phyloP scores from a whole-genome alignment of 495 filamentous ascomycete genomes.

The Xeromyces bisporus region DNA sequence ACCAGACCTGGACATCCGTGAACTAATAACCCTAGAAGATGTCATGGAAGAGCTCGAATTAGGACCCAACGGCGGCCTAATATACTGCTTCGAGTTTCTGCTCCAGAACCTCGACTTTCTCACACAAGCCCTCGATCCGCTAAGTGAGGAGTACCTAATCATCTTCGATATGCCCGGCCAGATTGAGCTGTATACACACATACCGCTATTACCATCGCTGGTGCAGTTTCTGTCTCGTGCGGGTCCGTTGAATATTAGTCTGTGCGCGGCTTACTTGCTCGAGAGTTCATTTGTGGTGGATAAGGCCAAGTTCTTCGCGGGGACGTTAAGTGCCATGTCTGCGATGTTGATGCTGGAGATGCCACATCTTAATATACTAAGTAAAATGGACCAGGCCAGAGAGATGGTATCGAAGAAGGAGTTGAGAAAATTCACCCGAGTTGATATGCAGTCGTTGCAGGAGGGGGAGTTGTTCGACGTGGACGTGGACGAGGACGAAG shows the following conservation, averaged over 20 bases:
- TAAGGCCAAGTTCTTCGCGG: slow-evolving; percentile 90
- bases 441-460: slow-evolving; percentile 60
- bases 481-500: slow-evolving; percentile 39
- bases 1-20: slow-evolving; percentile 92
- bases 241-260: slow-evolving; percentile 69
- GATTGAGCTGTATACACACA: slow-evolving; percentile 96
- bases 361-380: slow-evolving; percentile 85
- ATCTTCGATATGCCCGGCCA: slow-evolving; percentile 98
- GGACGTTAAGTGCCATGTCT: slow-evolving; percentile 88
- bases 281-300: slow-evolving; percentile 92
- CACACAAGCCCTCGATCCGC: slow-evolving; percentile 65
- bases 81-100: slow-evolving; percentile 92
- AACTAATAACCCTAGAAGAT: slow-evolving; percentile 89
- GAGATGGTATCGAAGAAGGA: slow-evolving; percentile 67
- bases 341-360: slow-evolving; percentile 97
- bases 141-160: slow-evolving; percentile 88
- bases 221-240: slow-evolving; percentile 61
- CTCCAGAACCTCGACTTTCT: slow-evolving; percentile 94
- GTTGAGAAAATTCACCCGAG: slow-evolving; percentile 70
- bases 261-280: slow-evolving; percentile 91
- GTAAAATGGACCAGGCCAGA: slow-evolving; percentile 92
- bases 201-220: slow-evolving; percentile 78
- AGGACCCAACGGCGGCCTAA: slow-evolving; percentile 87
- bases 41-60: slow-evolving; percentile 95
- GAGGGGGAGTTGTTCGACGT: too few relatives aligned